Base-by-base conservation (phyloP, 1,284 basidiomycete genomes). In the Cutaneotrichosporon spelunceum region DNA sequence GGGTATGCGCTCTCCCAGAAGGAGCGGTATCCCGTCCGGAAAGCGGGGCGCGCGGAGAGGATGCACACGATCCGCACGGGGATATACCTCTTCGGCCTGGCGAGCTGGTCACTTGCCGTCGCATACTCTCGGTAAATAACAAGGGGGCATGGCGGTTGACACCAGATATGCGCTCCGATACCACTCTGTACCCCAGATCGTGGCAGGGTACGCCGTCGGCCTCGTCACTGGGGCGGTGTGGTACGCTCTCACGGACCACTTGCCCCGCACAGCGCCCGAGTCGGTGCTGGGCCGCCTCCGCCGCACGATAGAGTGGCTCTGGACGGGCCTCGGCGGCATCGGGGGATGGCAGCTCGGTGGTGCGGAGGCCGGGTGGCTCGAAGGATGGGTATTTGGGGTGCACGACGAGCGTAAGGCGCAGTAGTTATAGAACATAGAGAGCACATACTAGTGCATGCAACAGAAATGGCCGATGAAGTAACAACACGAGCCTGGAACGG, bases 101-200 rank as follows among this genome's bases (percentile, higher is more conserved):
- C 68, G 2, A 24, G 70, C 6, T 79, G 78, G 78, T 75, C 74
- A 1, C 33, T 72, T 0, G 58, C 69, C 21, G 76, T 77, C 4
- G 73, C 75, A 8, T 79, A 79, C 60, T 78, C 76, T 14, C 70
- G 75, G 75, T 77, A 50, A 52, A 70, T 56, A 8, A 29, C 16
- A 16, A 39, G 39, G n/a, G 9, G 7, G 39, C n/a, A n/a, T 16
- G 8, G 16, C 3, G 19, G 42, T 58, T 64, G n/a, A 65, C 63
- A 1, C 0, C 47, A 77, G 78, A 29, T 74, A 67, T 33, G 72
- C 75, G 48, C 71, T 79, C 10, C 70, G 70, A 29, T 79, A 79
- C 64, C 78, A 79, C 63, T 69, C 76, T 0, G 58, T 68, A 4
- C 57, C 61, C 4, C 78, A 79, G 61, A 69, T 79, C 47, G 33